Evolutionary conservation across 1,139 yeast genomes (phyloP).

Genomic region (Suhomyces taliae): DNA sequence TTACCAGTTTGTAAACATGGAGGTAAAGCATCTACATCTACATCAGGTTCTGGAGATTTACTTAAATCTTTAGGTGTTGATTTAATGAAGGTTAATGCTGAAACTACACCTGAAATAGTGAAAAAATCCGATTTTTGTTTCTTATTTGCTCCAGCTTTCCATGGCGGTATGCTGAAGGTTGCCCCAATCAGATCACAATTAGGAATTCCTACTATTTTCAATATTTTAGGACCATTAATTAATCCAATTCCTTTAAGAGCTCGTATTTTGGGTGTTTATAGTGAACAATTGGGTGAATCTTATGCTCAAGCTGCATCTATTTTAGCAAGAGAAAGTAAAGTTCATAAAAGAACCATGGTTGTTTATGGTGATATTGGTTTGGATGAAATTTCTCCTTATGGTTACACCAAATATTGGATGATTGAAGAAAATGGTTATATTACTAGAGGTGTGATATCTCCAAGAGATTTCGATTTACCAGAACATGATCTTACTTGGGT

Average conservation of each 20-base stretch:
- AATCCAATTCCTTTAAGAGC: conserved; percentile 87
- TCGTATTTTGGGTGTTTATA: conserved; percentile 85
- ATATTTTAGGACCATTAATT: conserved; percentile 86
- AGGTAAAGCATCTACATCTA: conserved; percentile 91
- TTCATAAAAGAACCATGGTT: conserved; percentile 65
- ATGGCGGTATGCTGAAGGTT: conserved; percentile 86
- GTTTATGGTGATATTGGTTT: conserved; percentile 91
- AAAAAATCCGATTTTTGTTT: conserved; percentile 62
- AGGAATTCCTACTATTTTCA: conserved; percentile 91
- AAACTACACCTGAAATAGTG: conserved; percentile 67
- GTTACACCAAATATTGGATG: conserved; percentile 77
- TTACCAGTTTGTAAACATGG: conserved; percentile 87
- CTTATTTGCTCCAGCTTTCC: conserved; percentile 91
- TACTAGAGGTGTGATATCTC: conserved; percentile 42
- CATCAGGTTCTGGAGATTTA: conserved; percentile 92
- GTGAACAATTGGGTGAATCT: conserved; percentile 73
- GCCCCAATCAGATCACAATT: conserved; percentile 73
- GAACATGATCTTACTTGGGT: conserved; percentile 70
- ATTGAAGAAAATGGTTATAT: conserved; percentile 50
- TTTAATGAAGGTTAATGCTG: conserved; percentile 61
- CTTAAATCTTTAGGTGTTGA: conserved; percentile 76
- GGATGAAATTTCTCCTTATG: conserved; percentile 91
- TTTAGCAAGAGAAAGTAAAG: conserved; percentile 45
- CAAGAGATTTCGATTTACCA: conserved; percentile 76
- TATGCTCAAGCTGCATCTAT: conserved; percentile 78